Evolutionary conservation across 1,284 basidiomycete genomes (phyloP), one percentile per base, ranked within the genome.

Genomic region (Anthracocystis panici-leucophaei): DNA sequence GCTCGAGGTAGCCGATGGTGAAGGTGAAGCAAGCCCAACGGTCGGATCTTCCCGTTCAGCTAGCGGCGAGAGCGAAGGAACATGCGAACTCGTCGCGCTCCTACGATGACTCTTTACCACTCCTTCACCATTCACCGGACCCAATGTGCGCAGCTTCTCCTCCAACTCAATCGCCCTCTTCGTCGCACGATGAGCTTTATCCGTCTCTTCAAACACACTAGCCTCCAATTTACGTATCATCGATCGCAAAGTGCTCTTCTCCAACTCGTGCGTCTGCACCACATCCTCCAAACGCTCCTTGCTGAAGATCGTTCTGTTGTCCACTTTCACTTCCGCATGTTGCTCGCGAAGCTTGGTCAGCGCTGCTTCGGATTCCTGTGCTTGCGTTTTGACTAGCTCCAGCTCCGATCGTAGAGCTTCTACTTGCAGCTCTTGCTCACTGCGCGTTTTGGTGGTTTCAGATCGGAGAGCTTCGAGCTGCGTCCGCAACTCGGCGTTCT

Each of bases 191-290:
- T 79, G 77, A 16, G 73, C 70, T n/a, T 59, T 56, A 11, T 80
- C 79, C 33, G 64, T 68, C 61, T 79, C 77, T 21, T 79, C 80
- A 54, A 81, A 82, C 42, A 80, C 53, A 8, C 55, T 44, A 29
- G 71, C 68, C 50, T 82, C 80, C 41, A 82, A 52, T 50, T 77
- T 79, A 6, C 80, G 65, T 9, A 82, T 65, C 57, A 78, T 70
- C 25, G 71, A 74, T 14, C 80, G 51, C 45, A 75, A 44, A 49
- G 51, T 41, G 14, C 74, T 77, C 40, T 71, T n/a, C 44, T 79
- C 79, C 38, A 81, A 52, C 64, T 79, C 70, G 48, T 82, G 77
- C 53, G 59, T 44, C 50, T 75, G 73, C 9, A 51, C 20, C 27
- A 82, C 45, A 6, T 68, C 75, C 11, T 82, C 80, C 35, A 82